Base-by-base conservation (phyloP, 2,329 filamentous ascomycete genomes). In the Cytospora paraplurivora region DNA sequence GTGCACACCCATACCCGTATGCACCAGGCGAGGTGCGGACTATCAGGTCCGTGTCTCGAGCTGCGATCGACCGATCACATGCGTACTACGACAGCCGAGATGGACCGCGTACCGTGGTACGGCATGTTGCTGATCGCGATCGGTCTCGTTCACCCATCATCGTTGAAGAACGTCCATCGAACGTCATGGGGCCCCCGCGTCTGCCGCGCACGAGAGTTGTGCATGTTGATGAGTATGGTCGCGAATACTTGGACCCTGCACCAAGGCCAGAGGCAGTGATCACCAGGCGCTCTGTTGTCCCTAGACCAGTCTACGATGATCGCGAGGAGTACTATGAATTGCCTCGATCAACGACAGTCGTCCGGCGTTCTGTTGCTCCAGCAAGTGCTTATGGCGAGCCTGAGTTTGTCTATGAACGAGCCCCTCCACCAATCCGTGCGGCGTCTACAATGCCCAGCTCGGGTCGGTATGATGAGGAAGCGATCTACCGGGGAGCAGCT, bases 141-240 rank as follows among this genome's bases (percentile, higher is more conserved):
- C 78, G 79, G 68, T 82, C 81, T 15, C 76, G 79, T 53, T 84
- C 82, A 17, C 80, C 81, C 8, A 68, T 79, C 41, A 71, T 79
- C 69, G 72, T 77, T 67, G 77, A 82, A 66, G 72, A 77, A 67
- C 72, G 77, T 68, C 72, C 80, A 17, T 77, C 82, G 37, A 44
- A 52, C 44, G 77, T 79, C n/a, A 81, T 85, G 77, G 77, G 77
- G 1, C 80, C 80, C 54, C 80, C 79, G 69, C 74, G 80, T 56
- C 80, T 84, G 7, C 82, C 84, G 19, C 78, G 84, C 53, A 80
- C 88, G 62, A 86, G 88, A 66, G 89, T 97, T 67, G 82, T 96
- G 38, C 59, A 61, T 53, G 81, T 96, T 61, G 93, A 97, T 76
- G 87, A 91, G 66, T 91, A 88, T 75, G 93, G 93, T 49, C 91